Percentiles rank a stretch among this genome's conserved stretches.
Conservation (phyloP, 2,329 filamentous ascomycete species). For the Chaetothyriales sp. region DNA sequence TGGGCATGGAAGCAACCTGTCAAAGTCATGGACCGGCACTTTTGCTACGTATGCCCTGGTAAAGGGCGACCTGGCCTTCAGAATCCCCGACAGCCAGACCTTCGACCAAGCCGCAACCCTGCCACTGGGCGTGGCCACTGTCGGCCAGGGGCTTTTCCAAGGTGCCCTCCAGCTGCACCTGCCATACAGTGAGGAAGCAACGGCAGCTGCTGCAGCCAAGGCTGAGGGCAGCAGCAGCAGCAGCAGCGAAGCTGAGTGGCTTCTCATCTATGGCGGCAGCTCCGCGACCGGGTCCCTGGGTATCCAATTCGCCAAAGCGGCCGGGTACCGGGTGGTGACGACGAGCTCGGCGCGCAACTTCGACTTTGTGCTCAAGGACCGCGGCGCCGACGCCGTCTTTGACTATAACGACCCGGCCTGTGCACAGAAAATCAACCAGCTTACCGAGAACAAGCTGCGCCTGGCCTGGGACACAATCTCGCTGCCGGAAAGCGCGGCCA, state of each 20-base stretch:
- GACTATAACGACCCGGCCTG: constrained; percentile 30
- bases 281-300: constrained; percentile 29
- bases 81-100: constrained; percentile 20
- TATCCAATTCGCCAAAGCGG: constrained; percentile 28
- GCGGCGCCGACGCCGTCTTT: constrained; percentile 32
- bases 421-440: constrained; percentile 20
- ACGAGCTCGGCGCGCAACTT: constrained; percentile 31
- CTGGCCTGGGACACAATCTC: constrained; percentile 26
- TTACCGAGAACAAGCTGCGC: constrained; percentile 25
- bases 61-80: constrained; percentile 20
- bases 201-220: constrained; percentile 11
- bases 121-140: constrained; percentile 18
- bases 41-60: constrained; percentile 25
- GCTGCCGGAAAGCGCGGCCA: constrained; percentile 16
- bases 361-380: constrained; percentile 25
- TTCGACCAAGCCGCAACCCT: constrained; percentile 22
- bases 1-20: constrained; percentile 21
- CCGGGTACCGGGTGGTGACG: constrained; percentile 28
- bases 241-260: constrained; percentile 16
- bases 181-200: constrained; percentile 8
- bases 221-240: constrained; percentile 15
- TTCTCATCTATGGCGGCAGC: constrained; percentile 32
- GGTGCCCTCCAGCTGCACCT: constrained; percentile 15
- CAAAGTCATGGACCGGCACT: constrained; percentile 20
- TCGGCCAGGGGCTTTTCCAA: constrained; percentile 12